These are phyloP conservation scores for Pestalotiopsis sp. DNA, from an alignment of 2,329 filamentous ascomycete genomes.

Conservation along the genomic window DNA sequence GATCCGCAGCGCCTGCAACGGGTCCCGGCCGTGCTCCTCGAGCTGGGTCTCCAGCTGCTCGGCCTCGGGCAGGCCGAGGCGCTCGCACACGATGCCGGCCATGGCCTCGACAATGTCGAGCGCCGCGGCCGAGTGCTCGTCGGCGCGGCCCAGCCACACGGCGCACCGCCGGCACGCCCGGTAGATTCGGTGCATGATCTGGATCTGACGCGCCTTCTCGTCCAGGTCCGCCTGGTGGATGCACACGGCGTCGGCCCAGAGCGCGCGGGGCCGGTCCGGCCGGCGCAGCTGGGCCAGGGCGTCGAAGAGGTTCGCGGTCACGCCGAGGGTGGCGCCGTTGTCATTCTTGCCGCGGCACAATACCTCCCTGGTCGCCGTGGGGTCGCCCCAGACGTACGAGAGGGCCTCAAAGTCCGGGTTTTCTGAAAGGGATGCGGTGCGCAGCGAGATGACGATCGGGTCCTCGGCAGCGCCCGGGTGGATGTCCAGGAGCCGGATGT, in stretches of 20 bases:
- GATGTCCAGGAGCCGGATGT: conserved; percentile 9
- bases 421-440: neutral
- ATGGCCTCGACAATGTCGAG: conserved; percentile 1
- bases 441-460: neutral
- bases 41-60: neutral
- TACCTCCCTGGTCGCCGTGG: neutral
- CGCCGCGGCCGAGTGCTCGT: neutral
- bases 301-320: conserved; percentile 9
- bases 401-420: conserved; percentile 12
- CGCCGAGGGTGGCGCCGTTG: neutral
- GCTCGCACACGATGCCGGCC: neutral
- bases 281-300: conserved; percentile 7
- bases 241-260: conserved; percentile 16
- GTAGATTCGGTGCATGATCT: conserved; percentile 14
- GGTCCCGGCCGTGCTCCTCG: neutral
- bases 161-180: conserved; percentile 6
- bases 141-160: conserved; percentile 4
- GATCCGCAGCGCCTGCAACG: neutral
- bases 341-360: neutral
- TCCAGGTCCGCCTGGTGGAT: conserved; percentile 14
- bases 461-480: neutral
- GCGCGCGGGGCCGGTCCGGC: neutral
- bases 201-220: conserved; percentile 12
- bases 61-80: neutral
- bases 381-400: conserved; percentile 15